phyloP scores from a whole-genome alignment of 2,329 filamentous ascomycete genomes.

The Ascomycota sp. region DNA sequence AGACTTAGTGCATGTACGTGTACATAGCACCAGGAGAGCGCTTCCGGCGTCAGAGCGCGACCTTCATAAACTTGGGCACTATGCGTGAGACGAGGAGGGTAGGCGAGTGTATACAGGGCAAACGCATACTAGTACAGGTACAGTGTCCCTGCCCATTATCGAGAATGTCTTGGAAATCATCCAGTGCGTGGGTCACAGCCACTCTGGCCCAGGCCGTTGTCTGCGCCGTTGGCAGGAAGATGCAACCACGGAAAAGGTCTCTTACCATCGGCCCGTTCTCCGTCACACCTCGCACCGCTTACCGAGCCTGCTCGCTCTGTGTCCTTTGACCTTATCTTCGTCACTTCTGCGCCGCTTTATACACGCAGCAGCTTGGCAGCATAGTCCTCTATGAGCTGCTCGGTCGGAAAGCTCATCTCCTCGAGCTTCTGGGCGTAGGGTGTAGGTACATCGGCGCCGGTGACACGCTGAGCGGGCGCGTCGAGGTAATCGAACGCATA shows the following conservation, averaged over 20 bases:
- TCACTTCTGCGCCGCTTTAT: slow-evolving; percentile 20
- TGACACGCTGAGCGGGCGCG: slow-evolving; percentile 80
- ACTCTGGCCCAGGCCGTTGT: slow-evolving; percentile 5
- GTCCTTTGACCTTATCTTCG: not conserved
- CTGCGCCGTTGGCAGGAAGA: slow-evolving; percentile 1
- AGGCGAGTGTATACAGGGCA: slow-evolving; percentile 13
- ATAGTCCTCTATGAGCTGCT: slow-evolving; percentile 71
- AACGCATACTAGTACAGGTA: slow-evolving; percentile 19
- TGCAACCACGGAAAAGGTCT: not conserved
- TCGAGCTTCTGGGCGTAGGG: slow-evolving; percentile 87
- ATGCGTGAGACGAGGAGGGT: too few species aligned
- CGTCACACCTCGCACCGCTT: slow-evolving; percentile 1
- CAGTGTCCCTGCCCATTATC: slow-evolving; percentile 18
- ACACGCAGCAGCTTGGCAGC: slow-evolving; percentile 74
- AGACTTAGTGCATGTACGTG: too few species aligned
- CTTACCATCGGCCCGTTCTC: slow-evolving; percentile 1
- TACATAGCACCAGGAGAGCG: too few species aligned
- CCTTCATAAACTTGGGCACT: too few species aligned
- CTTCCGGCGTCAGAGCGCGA: too few species aligned
- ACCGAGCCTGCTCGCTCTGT: not conserved
- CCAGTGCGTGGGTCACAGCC: slow-evolving; percentile 2
- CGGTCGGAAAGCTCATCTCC: slow-evolving; percentile 86
- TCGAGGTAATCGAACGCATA: slow-evolving; percentile 97
- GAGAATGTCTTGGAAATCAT: slow-evolving; percentile 8
- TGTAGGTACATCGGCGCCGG: slow-evolving; percentile 90